Conservation (phyloP, 768 basidiomycete genomes). For the Cystobasidium tubakii region DNA sequence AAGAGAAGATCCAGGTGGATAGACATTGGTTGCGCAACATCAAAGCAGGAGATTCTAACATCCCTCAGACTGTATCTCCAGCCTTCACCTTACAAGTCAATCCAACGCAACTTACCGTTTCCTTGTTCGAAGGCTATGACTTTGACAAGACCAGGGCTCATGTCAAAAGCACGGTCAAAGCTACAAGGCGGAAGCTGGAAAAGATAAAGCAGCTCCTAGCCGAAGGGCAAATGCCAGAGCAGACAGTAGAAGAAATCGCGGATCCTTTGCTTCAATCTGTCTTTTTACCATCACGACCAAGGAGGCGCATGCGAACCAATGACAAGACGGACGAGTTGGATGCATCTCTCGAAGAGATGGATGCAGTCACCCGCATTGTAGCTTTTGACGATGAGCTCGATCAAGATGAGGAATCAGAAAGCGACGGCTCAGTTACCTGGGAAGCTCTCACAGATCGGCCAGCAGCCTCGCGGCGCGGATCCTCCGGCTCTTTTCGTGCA, state of each 20-base stretch:
- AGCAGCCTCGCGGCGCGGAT: not conserved
- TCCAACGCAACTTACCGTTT: slow-evolving; percentile 61
- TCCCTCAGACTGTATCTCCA: not conserved
- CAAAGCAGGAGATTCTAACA: not conserved
- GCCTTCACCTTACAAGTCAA: slow-evolving; percentile 50
- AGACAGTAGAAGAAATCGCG: slow-evolving; percentile 62
- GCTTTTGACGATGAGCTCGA: slow-evolving; percentile 88
- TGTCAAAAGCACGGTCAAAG: slow-evolving; percentile 80
- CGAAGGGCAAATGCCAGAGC: slow-evolving; percentile 76
- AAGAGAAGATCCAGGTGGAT: not conserved
- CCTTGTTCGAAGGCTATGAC: slow-evolving; percentile 90
- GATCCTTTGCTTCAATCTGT: slow-evolving; percentile 88
- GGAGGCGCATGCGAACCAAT: slow-evolving; percentile 29
- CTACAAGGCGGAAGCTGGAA: slow-evolving; percentile 74
- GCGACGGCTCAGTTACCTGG: slow-evolving; percentile 36
- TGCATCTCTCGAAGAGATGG: slow-evolving; percentile 53
- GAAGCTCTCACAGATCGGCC: slow-evolving; percentile 35
- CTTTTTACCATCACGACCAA: slow-evolving; percentile 62
- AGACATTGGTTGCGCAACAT: not conserved
- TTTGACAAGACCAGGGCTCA: slow-evolving; percentile 77
- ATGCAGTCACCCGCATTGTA: slow-evolving; percentile 64
- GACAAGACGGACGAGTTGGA: slow-evolving; percentile 48
- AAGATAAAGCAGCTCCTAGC: slow-evolving; percentile 89
- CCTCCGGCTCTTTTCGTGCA: not conserved
- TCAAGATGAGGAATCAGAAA: slow-evolving; percentile 61